A percentile compares a stretch with the other conserved stretches of the same genome.
These are phyloP conservation scores for Multifurca ochricompacta DNA, from an alignment of 768 basidiomycete species.

Conservation along the genomic window DNA sequence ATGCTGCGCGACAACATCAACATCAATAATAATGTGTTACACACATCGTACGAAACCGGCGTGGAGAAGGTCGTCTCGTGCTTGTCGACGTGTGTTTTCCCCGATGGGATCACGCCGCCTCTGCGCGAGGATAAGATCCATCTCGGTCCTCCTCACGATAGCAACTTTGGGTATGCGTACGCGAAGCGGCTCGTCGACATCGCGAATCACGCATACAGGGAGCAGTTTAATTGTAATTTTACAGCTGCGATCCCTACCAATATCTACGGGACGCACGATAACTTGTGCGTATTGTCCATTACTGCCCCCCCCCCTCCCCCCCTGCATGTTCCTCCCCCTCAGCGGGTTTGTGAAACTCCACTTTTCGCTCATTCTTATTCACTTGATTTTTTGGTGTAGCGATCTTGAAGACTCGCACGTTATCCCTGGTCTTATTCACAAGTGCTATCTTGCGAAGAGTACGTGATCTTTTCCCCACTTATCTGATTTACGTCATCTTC, in stretches of 20 bases:
- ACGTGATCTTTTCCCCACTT: conserved; percentile 16
- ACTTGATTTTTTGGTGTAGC: conserved; percentile 36
- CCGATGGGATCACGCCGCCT: conserved; percentile 89
- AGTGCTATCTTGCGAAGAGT: conserved; percentile 89
- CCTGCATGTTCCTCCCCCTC: not conserved
- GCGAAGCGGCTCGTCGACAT: conserved; percentile 94
- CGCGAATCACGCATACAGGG: conserved; percentile 93
- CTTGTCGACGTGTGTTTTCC: conserved; percentile 94
- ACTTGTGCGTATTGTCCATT: conserved; percentile 50
- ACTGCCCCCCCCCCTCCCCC: not conserved
- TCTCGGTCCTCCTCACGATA: conserved; percentile 81
- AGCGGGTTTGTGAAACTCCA: too few species aligned
- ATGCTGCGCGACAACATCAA: conserved; percentile 91
- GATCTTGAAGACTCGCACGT: conserved; percentile 88
- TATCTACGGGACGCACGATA: conserved; percentile 88
- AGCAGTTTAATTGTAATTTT: conserved; percentile 92
- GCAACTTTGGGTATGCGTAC: conserved; percentile 94
- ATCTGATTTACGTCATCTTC: not conserved
- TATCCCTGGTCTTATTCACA: conserved; percentile 89
- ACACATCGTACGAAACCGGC: conserved; percentile 58
- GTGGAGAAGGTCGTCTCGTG: conserved; percentile 83
- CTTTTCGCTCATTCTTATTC: too few species aligned
- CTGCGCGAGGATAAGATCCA: conserved; percentile 91
- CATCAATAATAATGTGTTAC: conserved; percentile 91
- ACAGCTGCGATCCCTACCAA: conserved; percentile 97